These are phyloP conservation scores for Cladorrhinum sp. DNA, from an alignment of 2,329 filamentous ascomycete species.

Conservation along the genomic window DNA sequence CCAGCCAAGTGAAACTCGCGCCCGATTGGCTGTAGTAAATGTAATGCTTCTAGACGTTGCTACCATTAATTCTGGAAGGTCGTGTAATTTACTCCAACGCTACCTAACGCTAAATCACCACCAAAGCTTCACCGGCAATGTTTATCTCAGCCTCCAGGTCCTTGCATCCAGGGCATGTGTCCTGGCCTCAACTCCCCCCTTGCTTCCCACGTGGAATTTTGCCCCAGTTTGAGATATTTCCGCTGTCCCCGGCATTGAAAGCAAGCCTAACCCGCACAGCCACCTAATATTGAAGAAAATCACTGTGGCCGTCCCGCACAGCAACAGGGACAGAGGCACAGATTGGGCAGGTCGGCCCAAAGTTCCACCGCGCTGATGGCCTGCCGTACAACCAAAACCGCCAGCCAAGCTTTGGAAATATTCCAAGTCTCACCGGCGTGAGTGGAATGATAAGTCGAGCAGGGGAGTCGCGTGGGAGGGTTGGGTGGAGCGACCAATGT, in stretches of 20 bases:
- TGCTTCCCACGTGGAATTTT: conserved; percentile 12
- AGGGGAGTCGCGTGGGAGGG: background rate
- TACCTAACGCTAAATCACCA: background rate
- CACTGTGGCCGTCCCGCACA: background rate
- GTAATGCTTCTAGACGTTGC: background rate
- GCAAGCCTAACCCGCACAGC: conserved; percentile 15
- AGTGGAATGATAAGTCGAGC: background rate
- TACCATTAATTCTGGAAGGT: background rate
- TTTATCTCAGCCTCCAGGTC: background rate
- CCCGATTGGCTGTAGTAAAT: background rate
- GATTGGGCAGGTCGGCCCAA: conserved; percentile 12
- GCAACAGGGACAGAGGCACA: background rate
- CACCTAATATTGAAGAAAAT: conserved; percentile 15
- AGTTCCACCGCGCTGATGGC: conserved; percentile 21
- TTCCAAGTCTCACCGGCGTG: background rate
- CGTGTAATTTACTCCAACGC: background rate
- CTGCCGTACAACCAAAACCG: background rate
- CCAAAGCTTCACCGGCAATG: background rate
- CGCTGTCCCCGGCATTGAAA: background rate
- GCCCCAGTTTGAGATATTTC: conserved; percentile 11
- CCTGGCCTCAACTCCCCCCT: background rate
- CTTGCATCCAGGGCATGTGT: background rate
- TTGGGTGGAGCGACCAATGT: background rate
- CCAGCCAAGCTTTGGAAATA: background rate
- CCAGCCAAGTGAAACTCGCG: background rate